These are phyloP conservation scores for Thalassia testudinum DNA, from an alignment of 116 monocot genomes.

Conservation along the genomic window DNA sequence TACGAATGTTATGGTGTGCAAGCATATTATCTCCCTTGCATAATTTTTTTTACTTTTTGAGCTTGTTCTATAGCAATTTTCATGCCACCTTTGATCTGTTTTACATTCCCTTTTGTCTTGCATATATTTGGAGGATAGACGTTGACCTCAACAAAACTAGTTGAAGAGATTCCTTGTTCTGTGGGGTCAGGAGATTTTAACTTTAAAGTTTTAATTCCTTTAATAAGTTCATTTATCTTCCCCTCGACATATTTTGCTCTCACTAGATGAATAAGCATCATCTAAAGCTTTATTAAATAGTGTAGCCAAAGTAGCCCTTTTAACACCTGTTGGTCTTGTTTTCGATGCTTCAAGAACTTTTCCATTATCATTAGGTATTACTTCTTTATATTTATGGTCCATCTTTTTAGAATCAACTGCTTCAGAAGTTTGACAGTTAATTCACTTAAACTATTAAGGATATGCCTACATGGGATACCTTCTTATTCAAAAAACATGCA, in stretches of 20 bases:
- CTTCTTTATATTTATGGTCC: neutral
- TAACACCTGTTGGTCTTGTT: neutral
- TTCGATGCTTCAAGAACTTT: neutral
- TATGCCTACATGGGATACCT: neutral
- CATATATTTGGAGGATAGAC: neutral
- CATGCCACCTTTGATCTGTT: neutral
- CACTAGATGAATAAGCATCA: neutral
- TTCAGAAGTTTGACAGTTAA: neutral
- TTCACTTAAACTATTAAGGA: neutral
- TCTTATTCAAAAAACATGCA: conserved; percentile 1
- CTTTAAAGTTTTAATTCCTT: neutral
- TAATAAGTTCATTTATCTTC: neutral
- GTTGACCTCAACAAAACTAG: neutral
- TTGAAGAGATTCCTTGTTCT: neutral
- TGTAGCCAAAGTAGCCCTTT: neutral
- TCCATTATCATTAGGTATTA: neutral
- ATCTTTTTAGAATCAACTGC: neutral
- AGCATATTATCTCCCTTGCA: neutral
- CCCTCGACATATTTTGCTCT: neutral
- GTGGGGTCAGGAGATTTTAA: neutral
- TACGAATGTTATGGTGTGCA: neutral
- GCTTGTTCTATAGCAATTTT: neutral
- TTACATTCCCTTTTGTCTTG: neutral
- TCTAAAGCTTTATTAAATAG: neutral
- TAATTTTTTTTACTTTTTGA: neutral